Percentiles rank a stretch among this genome's conserved stretches.
Conservation (phyloP, 495 filamentous ascomycete species). For the Penicillium antarcticum region DNA sequence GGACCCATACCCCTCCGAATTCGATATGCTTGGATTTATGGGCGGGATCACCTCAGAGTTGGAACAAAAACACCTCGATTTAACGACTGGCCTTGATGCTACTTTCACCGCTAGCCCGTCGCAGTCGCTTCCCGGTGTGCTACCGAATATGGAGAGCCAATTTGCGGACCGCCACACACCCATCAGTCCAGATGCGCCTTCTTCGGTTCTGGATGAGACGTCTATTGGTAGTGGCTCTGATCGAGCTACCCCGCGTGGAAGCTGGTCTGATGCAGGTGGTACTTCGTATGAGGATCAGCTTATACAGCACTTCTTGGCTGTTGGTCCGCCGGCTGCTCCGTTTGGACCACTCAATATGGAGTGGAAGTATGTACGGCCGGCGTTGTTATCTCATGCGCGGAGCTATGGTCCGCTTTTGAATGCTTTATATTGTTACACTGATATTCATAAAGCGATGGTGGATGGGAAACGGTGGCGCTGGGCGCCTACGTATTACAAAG, state of each 20-base stretch:
- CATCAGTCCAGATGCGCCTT: conserved; percentile 14
- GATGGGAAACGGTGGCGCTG: conserved; percentile 31
- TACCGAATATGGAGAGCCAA: conserved; percentile 7
- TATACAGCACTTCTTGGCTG: conserved; percentile 30
- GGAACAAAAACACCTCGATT: conserved; percentile 36
- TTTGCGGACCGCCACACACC: conserved; percentile 9
- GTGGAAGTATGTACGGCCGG: conserved; percentile 33
- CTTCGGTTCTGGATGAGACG: conserved; percentile 12
- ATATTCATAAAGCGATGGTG: conserved; percentile 28
- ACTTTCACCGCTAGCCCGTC: conserved; percentile 11
- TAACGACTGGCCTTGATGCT: conserved; percentile 25
- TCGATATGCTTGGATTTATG: conserved; percentile 42
- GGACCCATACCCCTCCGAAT: conserved; percentile 20
- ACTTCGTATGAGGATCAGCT: conserved; percentile 33
- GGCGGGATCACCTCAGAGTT: conserved; percentile 38
- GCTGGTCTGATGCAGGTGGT: conserved; percentile 19
- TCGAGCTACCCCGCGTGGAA: conserved; percentile 11
- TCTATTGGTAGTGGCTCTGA: conserved; percentile 17
- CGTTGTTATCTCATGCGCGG: conserved; percentile 24
- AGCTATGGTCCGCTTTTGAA: conserved; percentile 26
- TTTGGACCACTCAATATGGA: conserved; percentile 35
- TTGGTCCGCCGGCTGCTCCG: conserved; percentile 32
- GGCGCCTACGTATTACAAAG: conserved; percentile 32
- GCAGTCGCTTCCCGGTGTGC: conserved; percentile 8
- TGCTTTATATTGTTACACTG: conserved; percentile 37